Evolutionary conservation across 441 rosid genomes (phyloP).

Genomic region (Arabidopsis hybrid): DNA sequence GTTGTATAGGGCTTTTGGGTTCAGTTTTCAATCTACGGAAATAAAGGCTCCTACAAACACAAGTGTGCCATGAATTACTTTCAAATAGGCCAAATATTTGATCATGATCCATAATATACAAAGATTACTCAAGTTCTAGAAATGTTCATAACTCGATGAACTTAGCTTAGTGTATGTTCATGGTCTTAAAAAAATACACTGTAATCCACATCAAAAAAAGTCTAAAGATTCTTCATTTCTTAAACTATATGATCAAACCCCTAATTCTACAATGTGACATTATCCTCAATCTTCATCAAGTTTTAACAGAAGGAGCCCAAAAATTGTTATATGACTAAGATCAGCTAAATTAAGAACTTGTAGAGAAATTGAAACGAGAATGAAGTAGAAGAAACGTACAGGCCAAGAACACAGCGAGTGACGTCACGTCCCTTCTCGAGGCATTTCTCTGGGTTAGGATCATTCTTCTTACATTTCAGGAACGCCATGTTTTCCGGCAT

Average conservation of each 20-base stretch:
- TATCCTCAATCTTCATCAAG: background rate
- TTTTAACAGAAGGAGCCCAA: background rate
- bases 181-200: background rate
- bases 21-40: background rate
- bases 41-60: background rate
- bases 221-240: background rate
- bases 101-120: background rate
- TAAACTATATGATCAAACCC: background rate
- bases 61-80: background rate
- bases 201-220: background rate
- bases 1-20: background rate
- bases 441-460: conserved; percentile 91
- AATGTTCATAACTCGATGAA: background rate
- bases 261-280: background rate
- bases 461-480: conserved; percentile 87
- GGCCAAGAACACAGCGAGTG: conserved; percentile 65
- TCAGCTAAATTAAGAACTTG: background rate
- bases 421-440: conserved; percentile 87
- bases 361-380: background rate
- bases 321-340: background rate
- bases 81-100: background rate
- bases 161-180: background rate
- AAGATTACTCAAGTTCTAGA: background rate
- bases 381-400: conserved; percentile 50
- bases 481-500: conserved; percentile 69